These are phyloP conservation scores for Lichtheimia ramosa DNA, from an alignment of 371 early-diverging fungal species.

Conservation along the genomic window DNA sequence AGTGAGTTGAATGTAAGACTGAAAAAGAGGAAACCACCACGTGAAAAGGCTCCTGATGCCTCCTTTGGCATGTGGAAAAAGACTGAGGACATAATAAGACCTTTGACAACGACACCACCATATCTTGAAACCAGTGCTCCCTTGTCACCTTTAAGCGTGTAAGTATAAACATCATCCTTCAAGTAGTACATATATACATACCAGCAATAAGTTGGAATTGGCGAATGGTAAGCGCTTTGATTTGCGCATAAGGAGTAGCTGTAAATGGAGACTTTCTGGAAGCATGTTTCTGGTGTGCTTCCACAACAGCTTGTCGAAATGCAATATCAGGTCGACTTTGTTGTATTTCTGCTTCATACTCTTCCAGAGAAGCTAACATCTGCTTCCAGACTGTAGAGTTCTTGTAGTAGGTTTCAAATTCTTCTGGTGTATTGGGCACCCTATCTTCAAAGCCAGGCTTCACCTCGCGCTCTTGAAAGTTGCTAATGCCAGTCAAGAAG, in stretches of 20 bases:
- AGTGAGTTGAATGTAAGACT: slow-evolving; percentile 55
- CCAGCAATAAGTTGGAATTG: slow-evolving; percentile 45
- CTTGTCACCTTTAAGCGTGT: slow-evolving; percentile 35
- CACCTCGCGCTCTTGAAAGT: slow-evolving; percentile 48
- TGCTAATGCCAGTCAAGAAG: slow-evolving; percentile 61
- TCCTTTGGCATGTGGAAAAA: slow-evolving; percentile 55
- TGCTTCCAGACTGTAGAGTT: slow-evolving; percentile 30
- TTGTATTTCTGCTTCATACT: slow-evolving; percentile 36
- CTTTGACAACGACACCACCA: slow-evolving; percentile 55
- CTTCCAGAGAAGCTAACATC: slow-evolving; percentile 24
- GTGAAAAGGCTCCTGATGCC: slow-evolving; percentile 62
- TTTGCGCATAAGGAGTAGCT: slow-evolving; percentile 57
- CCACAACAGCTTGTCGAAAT: slow-evolving; percentile 51
- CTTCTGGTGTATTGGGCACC: slow-evolving; percentile 47
- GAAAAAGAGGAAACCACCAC: slow-evolving; percentile 65
- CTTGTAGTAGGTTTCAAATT: slow-evolving; percentile 47
- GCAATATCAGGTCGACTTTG: slow-evolving; percentile 34
- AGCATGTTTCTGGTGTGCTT: slow-evolving; percentile 54
- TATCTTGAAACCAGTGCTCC: slow-evolving; percentile 48
- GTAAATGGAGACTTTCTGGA: slow-evolving; percentile 54
- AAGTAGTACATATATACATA: too few species aligned
- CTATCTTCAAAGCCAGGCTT: slow-evolving; percentile 43
- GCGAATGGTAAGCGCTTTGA: slow-evolving; percentile 56
- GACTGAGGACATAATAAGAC: slow-evolving; percentile 64
- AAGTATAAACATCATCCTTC: neutral